A percentile compares a stretch with the other conserved stretches of the same genome.
Conservation (phyloP, 2,329 filamentous ascomycete species). For the Graphilbum sp. region DNA sequence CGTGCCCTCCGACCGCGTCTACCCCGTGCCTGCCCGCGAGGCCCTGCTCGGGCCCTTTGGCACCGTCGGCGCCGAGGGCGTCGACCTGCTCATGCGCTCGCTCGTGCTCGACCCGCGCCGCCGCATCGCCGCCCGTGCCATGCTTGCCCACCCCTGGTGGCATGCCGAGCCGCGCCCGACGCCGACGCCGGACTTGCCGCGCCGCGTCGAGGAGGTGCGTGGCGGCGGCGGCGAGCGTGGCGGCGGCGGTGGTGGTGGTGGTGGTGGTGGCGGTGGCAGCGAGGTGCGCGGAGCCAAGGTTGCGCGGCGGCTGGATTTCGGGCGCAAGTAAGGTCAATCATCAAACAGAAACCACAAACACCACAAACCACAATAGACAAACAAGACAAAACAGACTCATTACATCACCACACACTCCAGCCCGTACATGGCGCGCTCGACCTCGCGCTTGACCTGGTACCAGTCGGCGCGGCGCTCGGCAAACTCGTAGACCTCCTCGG, state of each 20-base stretch:
- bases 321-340: conserved; percentile 23
- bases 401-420: conserved; percentile 79
- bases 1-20: conserved; percentile 35
- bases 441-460: conserved; percentile 75
- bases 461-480: conserved; percentile 87
- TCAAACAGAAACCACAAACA: too few species aligned
- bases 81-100: conserved; percentile 77
- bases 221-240: too few species aligned
- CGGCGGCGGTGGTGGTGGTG: too few species aligned
- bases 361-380: too few species aligned
- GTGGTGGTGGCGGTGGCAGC: too few species aligned
- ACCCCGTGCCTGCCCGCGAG: conserved; percentile 47
- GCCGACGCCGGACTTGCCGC: conserved; percentile 63
- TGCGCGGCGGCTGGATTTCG: conserved; percentile 70
- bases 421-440: conserved; percentile 95
- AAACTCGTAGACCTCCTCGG: conserved; percentile 96
- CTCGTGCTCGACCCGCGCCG: conserved; percentile 74
- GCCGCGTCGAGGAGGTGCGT: too few species aligned
- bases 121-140: conserved; percentile 58
- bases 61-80: conserved; percentile 64
- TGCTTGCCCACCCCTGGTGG: conserved; percentile 80
- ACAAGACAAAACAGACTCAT: neutral
- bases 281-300: conserved; percentile 48
- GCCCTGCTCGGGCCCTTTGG: conserved; percentile 66
- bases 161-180: conserved; percentile 68